These are phyloP conservation scores for Saprolegnia diclina DNA, from an alignment of 352 stramenopile genomes.

Conservation along the genomic window DNA sequence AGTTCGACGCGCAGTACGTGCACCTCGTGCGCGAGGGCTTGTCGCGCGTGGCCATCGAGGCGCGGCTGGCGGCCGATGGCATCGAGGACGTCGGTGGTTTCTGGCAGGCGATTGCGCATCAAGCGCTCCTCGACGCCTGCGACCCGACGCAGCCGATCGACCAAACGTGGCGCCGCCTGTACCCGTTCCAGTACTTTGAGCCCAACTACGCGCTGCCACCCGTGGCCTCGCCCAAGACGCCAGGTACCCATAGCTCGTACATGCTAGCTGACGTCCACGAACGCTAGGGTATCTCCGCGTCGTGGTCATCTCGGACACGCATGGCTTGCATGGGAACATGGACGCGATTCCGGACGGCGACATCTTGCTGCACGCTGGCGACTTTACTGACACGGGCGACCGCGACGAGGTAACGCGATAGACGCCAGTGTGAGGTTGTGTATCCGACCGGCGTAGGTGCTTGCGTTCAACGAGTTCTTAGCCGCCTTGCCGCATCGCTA, in stretches of 20 bases:
- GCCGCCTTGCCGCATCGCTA: slow-evolving; percentile 27
- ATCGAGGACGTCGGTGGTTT: slow-evolving; percentile 11
- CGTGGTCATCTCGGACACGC: slow-evolving; percentile 80
- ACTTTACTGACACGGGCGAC: slow-evolving; percentile 49
- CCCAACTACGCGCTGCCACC: not conserved
- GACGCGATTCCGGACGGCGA: slow-evolving; percentile 32
- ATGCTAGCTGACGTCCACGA: not conserved
- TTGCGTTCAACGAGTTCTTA: slow-evolving; percentile 28
- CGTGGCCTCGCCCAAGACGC: slow-evolving; percentile 7
- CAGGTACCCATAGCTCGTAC: not conserved
- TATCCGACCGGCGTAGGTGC: slow-evolving; percentile 12
- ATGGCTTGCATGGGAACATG: slow-evolving; percentile 66
- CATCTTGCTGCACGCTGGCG: slow-evolving; percentile 51
- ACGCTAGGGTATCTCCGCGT: slow-evolving; percentile 29
- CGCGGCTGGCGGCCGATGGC: not conserved
- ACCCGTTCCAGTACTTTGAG: slow-evolving; percentile 21
- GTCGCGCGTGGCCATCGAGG: slow-evolving; percentile 6
- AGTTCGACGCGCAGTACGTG: slow-evolving; percentile 18
- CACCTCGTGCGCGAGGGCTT: slow-evolving; percentile 1
- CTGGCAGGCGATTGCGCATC: slow-evolving; percentile 13
- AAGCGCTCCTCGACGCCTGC: slow-evolving; percentile 3
- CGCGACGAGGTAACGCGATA: slow-evolving; percentile 26
- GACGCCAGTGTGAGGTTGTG: not conserved
- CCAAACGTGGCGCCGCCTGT: not conserved
- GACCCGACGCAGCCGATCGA: not conserved